Base-by-base conservation (phyloP, 176 grass and related monocot genomes). In the Metroxylon sagu region DNA sequence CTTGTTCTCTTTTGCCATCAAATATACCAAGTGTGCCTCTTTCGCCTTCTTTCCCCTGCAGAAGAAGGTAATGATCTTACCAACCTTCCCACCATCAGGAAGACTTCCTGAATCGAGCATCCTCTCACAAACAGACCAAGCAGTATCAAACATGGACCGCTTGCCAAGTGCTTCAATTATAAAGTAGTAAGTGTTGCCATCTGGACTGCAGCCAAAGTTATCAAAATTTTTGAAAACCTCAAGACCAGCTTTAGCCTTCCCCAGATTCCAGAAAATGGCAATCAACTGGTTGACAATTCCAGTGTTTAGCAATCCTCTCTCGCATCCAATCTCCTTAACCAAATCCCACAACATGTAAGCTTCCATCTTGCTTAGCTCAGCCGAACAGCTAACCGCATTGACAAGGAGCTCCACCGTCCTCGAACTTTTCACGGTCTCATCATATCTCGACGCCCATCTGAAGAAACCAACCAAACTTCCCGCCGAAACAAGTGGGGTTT, bases 261-360 rank as follows among this genome's bases (percentile, higher is more conserved):
- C 71, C 3, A 98, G 65, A 68, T 85, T 98, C 68, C 64, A 80
- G 75, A 92, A 85, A 49, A 89, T 82, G 16, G 70, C 50, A 7
- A 98, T 80, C 63, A 89, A 56, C 57, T 72, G 62, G 56, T 98
- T 98, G 66, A 98, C 67, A 58, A 82, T 54, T 0, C 52, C 54
- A 7, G 82, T 83, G 54, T 53, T 80, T n/a, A 89, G 23, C 31
- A 79, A 66, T 49, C 79, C 82, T 14, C 76, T 73, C 49, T 81
- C 74, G 50, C 48, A 48, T n/a, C 79, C 88, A 31, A 89, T 80
- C 70, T 93, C 85, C 77, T 89, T 93, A 48, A 93, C 26, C 56
- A 85, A 63, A 83, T 98, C 88, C 94, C 88, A 92, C 29, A 98
- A 73, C 85, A 78, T 50, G 74, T 98, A 93, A 0, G 71, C 76